Percentiles rank a stretch among this genome's conserved stretches.
phyloP scores from a whole-genome alignment of 139 green algal genomes.

The Dunaliella sp. region DNA sequence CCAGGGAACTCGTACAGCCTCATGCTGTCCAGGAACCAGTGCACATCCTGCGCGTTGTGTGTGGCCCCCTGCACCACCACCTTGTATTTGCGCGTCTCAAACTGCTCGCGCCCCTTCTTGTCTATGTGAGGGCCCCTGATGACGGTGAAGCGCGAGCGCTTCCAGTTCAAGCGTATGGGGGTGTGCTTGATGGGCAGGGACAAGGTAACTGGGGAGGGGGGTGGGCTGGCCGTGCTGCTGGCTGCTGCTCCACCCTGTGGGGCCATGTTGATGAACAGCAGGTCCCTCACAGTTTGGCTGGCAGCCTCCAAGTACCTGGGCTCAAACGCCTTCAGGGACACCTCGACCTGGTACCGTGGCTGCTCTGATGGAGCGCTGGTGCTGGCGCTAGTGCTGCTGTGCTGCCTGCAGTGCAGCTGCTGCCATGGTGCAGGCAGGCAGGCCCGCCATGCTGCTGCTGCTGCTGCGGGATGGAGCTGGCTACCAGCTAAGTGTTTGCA shows the following conservation, averaged over 20 bases:
- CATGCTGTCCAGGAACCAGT: constrained; percentile 37
- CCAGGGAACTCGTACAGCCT: constrained; percentile 48
- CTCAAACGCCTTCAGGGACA: constrained; percentile 37
- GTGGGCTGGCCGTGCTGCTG: background rate
- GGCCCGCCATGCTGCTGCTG: no score
- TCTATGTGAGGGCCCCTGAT: constrained; percentile 40
- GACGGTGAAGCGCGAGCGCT: constrained; percentile 21
- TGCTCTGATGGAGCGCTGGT: background rate
- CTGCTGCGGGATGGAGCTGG: no score
- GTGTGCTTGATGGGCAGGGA: background rate
- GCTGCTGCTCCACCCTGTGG: constrained; percentile 22
- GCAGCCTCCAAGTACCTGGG: constrained; percentile 37
- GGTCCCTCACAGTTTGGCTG: constrained; percentile 30
- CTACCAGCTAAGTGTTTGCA: no score
- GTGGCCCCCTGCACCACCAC: constrained; percentile 19
- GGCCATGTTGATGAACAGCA: constrained; percentile 35
- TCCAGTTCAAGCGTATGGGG: constrained; percentile 11
- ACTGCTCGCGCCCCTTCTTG: constrained; percentile 48
- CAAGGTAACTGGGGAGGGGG: background rate
- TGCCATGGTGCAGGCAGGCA: no score
- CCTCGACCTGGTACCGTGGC: constrained; percentile 10
- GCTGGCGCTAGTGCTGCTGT: background rate
- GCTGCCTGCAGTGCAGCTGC: background rate
- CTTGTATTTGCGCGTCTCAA: constrained; percentile 46
- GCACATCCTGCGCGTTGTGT: constrained; percentile 26